Evolutionary conservation across 305 asterid genomes (phyloP), one percentile per base, ranked within the genome.

Genomic region (Plantago rigida): DNA sequence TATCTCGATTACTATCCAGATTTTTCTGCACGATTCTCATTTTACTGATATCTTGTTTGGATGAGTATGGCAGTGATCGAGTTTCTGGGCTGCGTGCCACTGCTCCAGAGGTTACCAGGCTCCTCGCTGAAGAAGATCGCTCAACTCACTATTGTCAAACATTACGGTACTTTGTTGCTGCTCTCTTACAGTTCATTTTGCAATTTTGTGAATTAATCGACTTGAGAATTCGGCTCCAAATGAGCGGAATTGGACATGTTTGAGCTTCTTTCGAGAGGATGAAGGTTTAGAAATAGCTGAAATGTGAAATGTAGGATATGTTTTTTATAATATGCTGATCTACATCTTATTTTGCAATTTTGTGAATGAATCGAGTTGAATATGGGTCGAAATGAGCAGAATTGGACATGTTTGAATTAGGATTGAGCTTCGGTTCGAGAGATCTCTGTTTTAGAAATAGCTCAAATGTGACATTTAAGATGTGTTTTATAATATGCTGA

Each of bases 31-130:
- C 17, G 3, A 26, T 10, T 24, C 44, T 34, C 13, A 46, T 36
- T 9, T 31, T 11, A 47, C 4, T 2, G 17, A 3, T 26, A 51
- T 9, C 9, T 42, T 3, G 28, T 17, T 28, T 13, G 14, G 60
- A 36, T 49, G n/a, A 17, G 62, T 64, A 13, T 56, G 60, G 47
- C 82, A 89, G 97, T 89, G 75, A 82, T 82, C 63, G 99, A 84
- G 82, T 92, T 84, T 66, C 73, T 92, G 83, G 94, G 96, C 50
- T 70, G 88, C 22, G 97, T 92, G 71, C 91, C 97, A 24, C 76
- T 92, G 86, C 84, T 92, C 4, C 99, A 92, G 80, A 79, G 81
- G 75, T 86, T 92, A 48, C 97, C 97, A 0, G 73, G 84, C 63
- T 84, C 94, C 29, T 89, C 96, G 24, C 79, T 83, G 45, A 72